Evolutionary conservation across 164 flowering plant genomes (phyloP).

Genomic region (Dillenia turbinata): DNA sequence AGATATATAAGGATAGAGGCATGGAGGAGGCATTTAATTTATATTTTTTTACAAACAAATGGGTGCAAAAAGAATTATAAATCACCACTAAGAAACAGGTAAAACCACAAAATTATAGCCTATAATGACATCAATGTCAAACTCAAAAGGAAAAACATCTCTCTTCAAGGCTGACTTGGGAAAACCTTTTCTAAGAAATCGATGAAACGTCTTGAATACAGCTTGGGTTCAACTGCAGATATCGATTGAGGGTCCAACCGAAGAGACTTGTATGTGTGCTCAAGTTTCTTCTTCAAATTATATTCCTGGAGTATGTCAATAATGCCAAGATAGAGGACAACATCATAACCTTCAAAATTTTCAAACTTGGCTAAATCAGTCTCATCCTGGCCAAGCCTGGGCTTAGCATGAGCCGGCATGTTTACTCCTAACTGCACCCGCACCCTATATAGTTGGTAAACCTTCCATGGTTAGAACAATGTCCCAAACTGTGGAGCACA

Average conservation of each 20-base stretch:
- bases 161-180: constrained; percentile 33
- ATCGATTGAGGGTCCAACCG: constrained; percentile 60
- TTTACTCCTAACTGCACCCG: constrained; percentile 86
- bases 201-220: constrained; percentile 70
- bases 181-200: constrained; percentile 68
- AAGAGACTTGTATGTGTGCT: constrained; percentile 75
- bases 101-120: no score
- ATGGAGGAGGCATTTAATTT: no score
- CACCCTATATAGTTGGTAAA: constrained; percentile 36
- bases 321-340: constrained; percentile 84
- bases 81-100: no score
- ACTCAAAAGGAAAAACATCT: neutral
- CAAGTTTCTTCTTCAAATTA: constrained; percentile 70
- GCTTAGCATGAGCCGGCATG: constrained; percentile 92
- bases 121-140: neutral
- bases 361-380: constrained; percentile 39
- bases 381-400: constrained; percentile 38
- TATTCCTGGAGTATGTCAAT: constrained; percentile 90
- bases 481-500: no score
- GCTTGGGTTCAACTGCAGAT: constrained; percentile 72
- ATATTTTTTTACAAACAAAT: no score
- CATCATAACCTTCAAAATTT: constrained; percentile 79
- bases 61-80: no score
- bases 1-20: no score
- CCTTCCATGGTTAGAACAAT: neutral